Evolutionary conservation across 495 filamentous ascomycete species (phyloP), one percentile per base, ranked within the genome.

Genomic region (Collariella sp.): DNA sequence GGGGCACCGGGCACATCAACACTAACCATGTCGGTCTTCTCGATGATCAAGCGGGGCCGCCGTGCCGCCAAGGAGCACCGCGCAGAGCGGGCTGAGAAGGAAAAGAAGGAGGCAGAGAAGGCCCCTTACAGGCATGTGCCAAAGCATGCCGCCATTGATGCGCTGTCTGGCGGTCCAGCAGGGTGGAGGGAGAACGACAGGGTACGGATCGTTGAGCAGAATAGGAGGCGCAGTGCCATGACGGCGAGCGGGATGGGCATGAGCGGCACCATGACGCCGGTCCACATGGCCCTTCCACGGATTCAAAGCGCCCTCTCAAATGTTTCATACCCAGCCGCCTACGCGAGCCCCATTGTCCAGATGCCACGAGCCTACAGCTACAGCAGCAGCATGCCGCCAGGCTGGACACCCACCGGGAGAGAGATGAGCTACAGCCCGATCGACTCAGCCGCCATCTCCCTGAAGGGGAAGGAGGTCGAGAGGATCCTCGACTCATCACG

Each of bases 111-210:
- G 59, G 31, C 62, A 13, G 52, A 55, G 36, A 75, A 75, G 58
- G 19, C 65, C 23, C 72, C 73, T 16, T 83, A 83, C 60, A 72
- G 65, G 53, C 79, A 83, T 55, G 60, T 80, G n/a, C 76, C 77
- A 20, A 79, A 68, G 29, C 79, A 83, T 65, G 79, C 79, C 38
- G 76, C 76, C 46, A 60, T 69, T 36, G 79, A 85, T 59, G 76
- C 82, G 45, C 50, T 82, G 38, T 69, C 73, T n/a, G 70, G 73
- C 16, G 74, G 75, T 2, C 81, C 80, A 7, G 65, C 72, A 0
- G 70, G 62, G 22, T 80, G 74, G 73, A 71, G 70, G 50, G 62
- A 73, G 5, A 64, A 57, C 19, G 72, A 76, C 46, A 55, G 72
- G 23, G 55, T 57, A 35, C 67, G 46, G 53, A 76, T 76, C 54